Conservation (phyloP, 352 stramenopile species). For the Hyphochytrium catenoides region DNA sequence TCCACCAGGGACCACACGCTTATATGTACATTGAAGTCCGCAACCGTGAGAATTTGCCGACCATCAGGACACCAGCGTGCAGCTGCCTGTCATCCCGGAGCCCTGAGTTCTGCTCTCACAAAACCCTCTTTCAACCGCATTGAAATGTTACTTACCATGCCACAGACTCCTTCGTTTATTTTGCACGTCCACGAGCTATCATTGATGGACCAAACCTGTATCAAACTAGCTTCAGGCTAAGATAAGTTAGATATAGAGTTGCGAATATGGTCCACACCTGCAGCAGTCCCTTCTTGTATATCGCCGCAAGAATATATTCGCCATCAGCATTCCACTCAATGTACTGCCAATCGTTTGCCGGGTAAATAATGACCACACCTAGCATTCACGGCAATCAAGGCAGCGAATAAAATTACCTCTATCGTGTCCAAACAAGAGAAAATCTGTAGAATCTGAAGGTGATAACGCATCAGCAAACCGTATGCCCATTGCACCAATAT, state of each 20-base stretch:
- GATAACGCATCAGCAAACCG: slow-evolving; percentile 22
- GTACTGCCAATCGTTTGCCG: slow-evolving; percentile 11
- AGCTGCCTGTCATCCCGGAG: too few species aligned
- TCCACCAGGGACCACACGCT: slow-evolving; percentile 50
- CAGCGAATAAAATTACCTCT: slow-evolving; percentile 5
- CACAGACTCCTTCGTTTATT: slow-evolving; percentile 39
- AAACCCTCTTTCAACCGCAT: not conserved
- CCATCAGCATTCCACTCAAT: slow-evolving; percentile 33
- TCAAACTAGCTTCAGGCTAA: not conserved
- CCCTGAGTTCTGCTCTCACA: slow-evolving; percentile 6
- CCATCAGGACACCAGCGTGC: slow-evolving; percentile 27
- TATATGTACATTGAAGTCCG: slow-evolving; percentile 46
- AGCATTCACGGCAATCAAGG: slow-evolving; percentile 3
- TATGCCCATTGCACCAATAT: slow-evolving; percentile 3
- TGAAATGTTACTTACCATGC: slow-evolving; percentile 14
- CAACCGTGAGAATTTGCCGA: slow-evolving; percentile 29
- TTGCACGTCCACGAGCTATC: slow-evolving; percentile 36
- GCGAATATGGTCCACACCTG: slow-evolving; percentile 13
- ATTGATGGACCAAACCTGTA: slow-evolving; percentile 26
- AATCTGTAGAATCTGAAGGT: slow-evolving; percentile 5
- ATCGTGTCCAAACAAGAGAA: slow-evolving; percentile 7
- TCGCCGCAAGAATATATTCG: slow-evolving; percentile 25
- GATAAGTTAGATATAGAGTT: slow-evolving; percentile 1
- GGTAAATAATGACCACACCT: slow-evolving; percentile 2
- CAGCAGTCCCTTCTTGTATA: slow-evolving; percentile 32